Evolutionary conservation across 2,329 filamentous ascomycete genomes (phyloP).

Genomic region (Lecanicillium sp.): DNA sequence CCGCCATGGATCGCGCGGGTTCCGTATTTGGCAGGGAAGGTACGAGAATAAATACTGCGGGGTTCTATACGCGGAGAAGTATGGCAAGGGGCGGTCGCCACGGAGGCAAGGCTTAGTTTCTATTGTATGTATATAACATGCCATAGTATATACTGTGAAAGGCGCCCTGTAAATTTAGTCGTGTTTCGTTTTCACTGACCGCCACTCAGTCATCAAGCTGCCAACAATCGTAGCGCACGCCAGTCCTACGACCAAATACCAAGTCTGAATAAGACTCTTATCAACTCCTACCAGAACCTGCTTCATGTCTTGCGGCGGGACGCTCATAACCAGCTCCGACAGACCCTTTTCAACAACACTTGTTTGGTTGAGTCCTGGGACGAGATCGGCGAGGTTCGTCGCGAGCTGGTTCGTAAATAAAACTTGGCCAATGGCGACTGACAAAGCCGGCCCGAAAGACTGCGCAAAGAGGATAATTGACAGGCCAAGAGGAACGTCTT

Average conservation of each 20-base stretch:
- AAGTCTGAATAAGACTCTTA: slow-evolving; percentile 12
- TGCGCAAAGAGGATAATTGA: slow-evolving; percentile 16
- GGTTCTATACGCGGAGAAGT: too few species aligned
- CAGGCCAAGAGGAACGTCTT: slow-evolving; percentile 12
- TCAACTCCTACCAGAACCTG: slow-evolving; percentile 4
- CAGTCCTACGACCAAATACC: slow-evolving; percentile 16
- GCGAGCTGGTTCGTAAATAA: slow-evolving; percentile 13
- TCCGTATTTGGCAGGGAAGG: too few species aligned
- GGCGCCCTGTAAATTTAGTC: too few species aligned
- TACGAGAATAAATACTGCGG: too few species aligned
- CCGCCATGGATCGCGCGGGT: too few species aligned
- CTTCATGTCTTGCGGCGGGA: neutral
- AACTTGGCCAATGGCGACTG: slow-evolving; percentile 11
- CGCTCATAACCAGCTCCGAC: slow-evolving; percentile 1
- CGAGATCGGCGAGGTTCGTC: slow-evolving; percentile 4
- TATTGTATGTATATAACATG: too few species aligned
- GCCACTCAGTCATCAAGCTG: slow-evolving; percentile 18
- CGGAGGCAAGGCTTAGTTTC: too few species aligned
- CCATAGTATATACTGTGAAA: too few species aligned
- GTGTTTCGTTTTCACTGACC: slow-evolving; percentile 15
- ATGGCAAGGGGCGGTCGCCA: too few species aligned
- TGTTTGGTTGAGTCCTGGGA: slow-evolving; percentile 1
- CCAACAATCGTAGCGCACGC: slow-evolving; percentile 16
- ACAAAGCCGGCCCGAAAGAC: slow-evolving; percentile 13
- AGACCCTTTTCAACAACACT: slow-evolving; percentile 1